These are phyloP conservation scores for Cyphellophora europaea DNA, from an alignment of 2,329 filamentous ascomycete genomes.

Conservation along the genomic window DNA sequence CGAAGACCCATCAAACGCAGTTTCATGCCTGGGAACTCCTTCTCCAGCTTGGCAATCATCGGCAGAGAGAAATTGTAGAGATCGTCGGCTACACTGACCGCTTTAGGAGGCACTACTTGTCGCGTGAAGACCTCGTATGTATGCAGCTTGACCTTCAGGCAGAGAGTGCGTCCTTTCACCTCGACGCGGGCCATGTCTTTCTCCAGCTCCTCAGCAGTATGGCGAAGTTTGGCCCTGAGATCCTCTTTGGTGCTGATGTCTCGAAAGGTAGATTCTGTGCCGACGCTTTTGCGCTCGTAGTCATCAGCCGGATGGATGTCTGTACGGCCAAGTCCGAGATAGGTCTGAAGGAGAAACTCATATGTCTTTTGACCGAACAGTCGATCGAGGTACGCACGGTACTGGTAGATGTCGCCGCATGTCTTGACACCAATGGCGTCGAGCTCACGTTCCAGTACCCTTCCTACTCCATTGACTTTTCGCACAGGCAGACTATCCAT, in stretches of 20 bases:
- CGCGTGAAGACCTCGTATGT: conserved; percentile 87
- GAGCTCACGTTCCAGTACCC: conserved; percentile 86
- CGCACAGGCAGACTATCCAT: conserved; percentile 76
- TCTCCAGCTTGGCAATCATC: conserved; percentile 74
- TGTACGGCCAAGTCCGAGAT: conserved; percentile 79
- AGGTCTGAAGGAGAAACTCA: conserved; percentile 73
- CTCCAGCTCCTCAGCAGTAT: conserved; percentile 75
- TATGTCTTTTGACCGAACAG: conserved; percentile 90
- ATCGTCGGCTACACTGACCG: conserved; percentile 66
- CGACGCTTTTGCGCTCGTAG: conserved; percentile 85
- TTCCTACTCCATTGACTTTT: conserved; percentile 90
- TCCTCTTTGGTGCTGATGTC: conserved; percentile 63
- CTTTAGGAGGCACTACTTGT: conserved; percentile 65
- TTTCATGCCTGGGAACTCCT: conserved; percentile 70
- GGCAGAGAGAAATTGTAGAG: conserved; percentile 73
- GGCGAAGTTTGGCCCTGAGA: conserved; percentile 67
- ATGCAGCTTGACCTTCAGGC: conserved; percentile 86
- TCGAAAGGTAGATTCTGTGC: conserved; percentile 83
- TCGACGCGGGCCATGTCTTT: conserved; percentile 70
- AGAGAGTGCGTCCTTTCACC: conserved; percentile 83
- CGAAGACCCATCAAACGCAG: conserved; percentile 80
- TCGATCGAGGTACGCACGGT: conserved; percentile 62
- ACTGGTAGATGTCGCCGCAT: conserved; percentile 75
- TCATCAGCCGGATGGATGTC: conserved; percentile 78
- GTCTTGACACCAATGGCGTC: conserved; percentile 78